Percentiles rank a stretch among this genome's conserved stretches.
phyloP scores from a whole-genome alignment of 73 alveolate genomes.

The Paramecium octaurelia region DNA sequence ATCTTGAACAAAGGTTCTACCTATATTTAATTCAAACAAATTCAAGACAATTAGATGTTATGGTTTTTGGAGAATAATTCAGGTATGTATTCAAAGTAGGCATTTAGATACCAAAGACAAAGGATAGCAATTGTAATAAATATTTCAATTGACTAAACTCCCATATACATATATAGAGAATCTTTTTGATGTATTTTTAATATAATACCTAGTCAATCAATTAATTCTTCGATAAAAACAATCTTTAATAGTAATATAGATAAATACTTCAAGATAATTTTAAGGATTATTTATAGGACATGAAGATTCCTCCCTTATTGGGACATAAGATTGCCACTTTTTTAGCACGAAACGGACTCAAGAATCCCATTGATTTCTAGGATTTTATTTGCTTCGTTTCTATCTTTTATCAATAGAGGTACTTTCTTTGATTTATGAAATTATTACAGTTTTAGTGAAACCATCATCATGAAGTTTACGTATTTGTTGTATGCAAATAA shows the following conservation, averaged over 20 bases:
- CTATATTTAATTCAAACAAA: background rate
- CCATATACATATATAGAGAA: background rate
- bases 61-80: conserved; percentile 35
- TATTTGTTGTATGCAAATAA: background rate
- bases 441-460: background rate
- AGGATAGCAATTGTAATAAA: background rate
- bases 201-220: background rate
- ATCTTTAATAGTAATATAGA: background rate
- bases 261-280: background rate
- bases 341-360: background rate
- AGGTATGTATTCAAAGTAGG: background rate
- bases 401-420: background rate
- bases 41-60: background rate
- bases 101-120: background rate
- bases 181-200: background rate
- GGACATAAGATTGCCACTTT: background rate
- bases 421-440: background rate
- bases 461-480: background rate
- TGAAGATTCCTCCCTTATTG: background rate
- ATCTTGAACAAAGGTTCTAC: background rate
- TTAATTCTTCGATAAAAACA: background rate
- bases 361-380: background rate
- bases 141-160: background rate
- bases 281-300: background rate
- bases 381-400: conserved; percentile 31